Percentiles rank a stretch among this genome's conserved stretches.
These are phyloP conservation scores for Pulicaria dysenterica DNA, from an alignment of 129 eudicot species.

Conservation along the genomic window DNA sequence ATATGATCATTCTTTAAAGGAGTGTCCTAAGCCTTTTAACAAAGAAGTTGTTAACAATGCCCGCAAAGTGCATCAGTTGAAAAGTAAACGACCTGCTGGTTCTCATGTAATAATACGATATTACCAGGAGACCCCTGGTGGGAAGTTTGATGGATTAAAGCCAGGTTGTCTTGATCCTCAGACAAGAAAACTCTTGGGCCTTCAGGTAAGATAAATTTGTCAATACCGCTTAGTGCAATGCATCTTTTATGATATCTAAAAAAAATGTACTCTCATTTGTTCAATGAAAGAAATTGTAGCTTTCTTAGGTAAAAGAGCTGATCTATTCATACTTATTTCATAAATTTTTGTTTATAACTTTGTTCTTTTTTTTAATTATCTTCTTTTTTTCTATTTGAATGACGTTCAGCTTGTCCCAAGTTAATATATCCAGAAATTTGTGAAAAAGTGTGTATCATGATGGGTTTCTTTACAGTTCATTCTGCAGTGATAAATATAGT, in stretches of 20 bases:
- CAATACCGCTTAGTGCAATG: neutral
- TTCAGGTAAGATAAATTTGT: constrained; percentile 55
- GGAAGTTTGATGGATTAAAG: constrained; percentile 76
- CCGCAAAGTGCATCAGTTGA: constrained; percentile 54
- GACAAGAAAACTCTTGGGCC: constrained; percentile 60
- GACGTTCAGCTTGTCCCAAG: no score
- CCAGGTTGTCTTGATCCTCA: constrained; percentile 77
- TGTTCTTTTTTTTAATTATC: neutral
- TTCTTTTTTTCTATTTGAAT: no score
- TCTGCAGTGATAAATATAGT: no score
- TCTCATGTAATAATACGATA: constrained; percentile 68
- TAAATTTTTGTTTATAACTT: neutral
- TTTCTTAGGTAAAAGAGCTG: no score
- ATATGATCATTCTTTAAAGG: constrained; percentile 75
- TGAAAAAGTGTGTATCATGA: no score
- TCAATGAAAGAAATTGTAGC: no score
- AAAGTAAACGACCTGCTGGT: constrained; percentile 49
- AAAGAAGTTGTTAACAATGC: constrained; percentile 64
- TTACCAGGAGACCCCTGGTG: constrained; percentile 70
- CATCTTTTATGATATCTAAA: neutral
- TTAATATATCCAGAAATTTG: no score
- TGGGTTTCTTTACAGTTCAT: no score
- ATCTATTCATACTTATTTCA: no score
- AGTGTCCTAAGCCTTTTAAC: constrained; percentile 77
- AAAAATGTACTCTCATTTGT: no score